Percentiles rank a stretch among this genome's conserved stretches.
Conservation (phyloP, 257 asterid species). For the Sherardia arvensis region DNA sequence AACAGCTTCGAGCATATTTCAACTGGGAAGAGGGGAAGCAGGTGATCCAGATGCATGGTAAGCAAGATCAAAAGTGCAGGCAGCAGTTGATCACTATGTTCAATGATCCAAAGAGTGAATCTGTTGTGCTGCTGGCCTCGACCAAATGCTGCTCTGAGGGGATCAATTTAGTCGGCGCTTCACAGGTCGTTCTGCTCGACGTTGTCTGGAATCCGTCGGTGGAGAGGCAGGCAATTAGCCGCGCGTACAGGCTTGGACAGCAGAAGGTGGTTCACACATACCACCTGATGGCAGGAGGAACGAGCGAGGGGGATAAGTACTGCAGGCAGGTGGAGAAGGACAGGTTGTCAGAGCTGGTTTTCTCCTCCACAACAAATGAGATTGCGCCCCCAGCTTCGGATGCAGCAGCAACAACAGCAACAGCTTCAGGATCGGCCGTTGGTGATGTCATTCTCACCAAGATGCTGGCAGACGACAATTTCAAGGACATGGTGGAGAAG, state of each 20-base stretch:
- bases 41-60: slow-evolving; percentile 52
- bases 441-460: slow-evolving; percentile 45
- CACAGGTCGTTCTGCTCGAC: slow-evolving; percentile 70
- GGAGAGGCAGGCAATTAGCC: slow-evolving; percentile 65
- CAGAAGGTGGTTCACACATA: slow-evolving; percentile 59
- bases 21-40: slow-evolving; percentile 53
- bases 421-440: not conserved
- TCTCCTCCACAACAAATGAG: slow-evolving; percentile 19
- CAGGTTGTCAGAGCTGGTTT: slow-evolving; percentile 41
- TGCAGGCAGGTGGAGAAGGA: slow-evolving; percentile 39
- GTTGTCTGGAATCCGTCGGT: slow-evolving; percentile 78
- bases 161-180: slow-evolving; percentile 69
- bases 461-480: slow-evolving; percentile 27
- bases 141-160: slow-evolving; percentile 71
- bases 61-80: slow-evolving; percentile 24
- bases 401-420: not conserved
- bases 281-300: slow-evolving; percentile 36
- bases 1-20: slow-evolving; percentile 28
- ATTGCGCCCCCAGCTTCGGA: slow-evolving; percentile 3
- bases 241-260: slow-evolving; percentile 82
- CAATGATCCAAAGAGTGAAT: slow-evolving; percentile 36
- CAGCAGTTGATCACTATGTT: slow-evolving; percentile 26
- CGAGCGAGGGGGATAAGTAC: slow-evolving; percentile 41
- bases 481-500: slow-evolving; percentile 30
- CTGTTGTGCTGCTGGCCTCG: slow-evolving; percentile 63